Evolutionary conservation across 2,329 filamentous ascomycete species (phyloP).

Genomic region (Colletotrichum camelliae): DNA sequence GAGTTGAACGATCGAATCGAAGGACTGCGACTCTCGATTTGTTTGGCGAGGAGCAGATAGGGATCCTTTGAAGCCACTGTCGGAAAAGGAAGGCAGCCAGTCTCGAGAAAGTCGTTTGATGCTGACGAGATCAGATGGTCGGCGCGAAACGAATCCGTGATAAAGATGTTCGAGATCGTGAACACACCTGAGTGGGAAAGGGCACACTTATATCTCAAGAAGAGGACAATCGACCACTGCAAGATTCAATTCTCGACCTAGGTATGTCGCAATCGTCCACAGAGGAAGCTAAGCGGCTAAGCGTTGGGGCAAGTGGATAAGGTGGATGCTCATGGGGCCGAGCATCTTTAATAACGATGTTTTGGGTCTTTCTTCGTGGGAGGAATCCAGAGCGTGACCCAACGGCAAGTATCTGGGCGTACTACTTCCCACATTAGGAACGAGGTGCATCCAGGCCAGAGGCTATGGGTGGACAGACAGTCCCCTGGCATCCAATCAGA

Average conservation of each 20-base stretch:
- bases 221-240: neutral
- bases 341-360: slow-evolving; percentile 14
- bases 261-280: slow-evolving; percentile 18
- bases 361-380: neutral
- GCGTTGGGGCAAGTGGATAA: slow-evolving; percentile 19
- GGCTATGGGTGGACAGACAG: slow-evolving; percentile 4
- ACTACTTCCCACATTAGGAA: slow-evolving; percentile 18
- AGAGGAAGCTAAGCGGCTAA: slow-evolving; percentile 7
- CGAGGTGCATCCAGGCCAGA: slow-evolving; percentile 12
- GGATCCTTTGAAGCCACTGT: neutral
- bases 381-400: slow-evolving; percentile 17
- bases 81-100: neutral
- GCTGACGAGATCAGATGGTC: neutral
- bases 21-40: neutral
- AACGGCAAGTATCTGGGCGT: slow-evolving; percentile 9
- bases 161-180: neutral
- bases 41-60: neutral
- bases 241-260: neutral
- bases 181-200: neutral
- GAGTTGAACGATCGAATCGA: neutral
- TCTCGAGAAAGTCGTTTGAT: neutral
- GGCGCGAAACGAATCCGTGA: neutral
- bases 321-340: slow-evolving; percentile 9
- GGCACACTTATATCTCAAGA: neutral
- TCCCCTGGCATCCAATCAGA: neutral